phyloP scores from a whole-genome alignment of 495 filamentous ascomycete genomes.

The Diplogelasinospora grovesii region DNA sequence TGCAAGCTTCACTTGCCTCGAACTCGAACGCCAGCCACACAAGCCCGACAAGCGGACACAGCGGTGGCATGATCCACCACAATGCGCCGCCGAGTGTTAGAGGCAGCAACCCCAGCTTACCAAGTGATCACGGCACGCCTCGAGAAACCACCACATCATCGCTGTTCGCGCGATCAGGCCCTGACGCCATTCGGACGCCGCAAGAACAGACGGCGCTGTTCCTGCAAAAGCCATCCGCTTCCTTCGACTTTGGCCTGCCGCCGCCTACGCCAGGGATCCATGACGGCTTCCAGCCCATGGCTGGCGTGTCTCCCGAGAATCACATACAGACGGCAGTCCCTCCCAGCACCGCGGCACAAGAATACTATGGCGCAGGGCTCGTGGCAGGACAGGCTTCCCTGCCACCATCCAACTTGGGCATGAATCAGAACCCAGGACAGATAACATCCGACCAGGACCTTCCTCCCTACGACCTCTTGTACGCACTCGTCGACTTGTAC shows the following conservation, averaged over 20 bases:
- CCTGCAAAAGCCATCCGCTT: slow-evolving; percentile 51
- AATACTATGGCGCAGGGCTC: slow-evolving; percentile 37
- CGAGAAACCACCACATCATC: slow-evolving; percentile 32
- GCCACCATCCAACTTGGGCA: slow-evolving; percentile 38
- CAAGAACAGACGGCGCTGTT: slow-evolving; percentile 58
- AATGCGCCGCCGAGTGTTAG: slow-evolving; percentile 44
- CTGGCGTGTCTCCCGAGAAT: slow-evolving; percentile 30
- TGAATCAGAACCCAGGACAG: slow-evolving; percentile 29
- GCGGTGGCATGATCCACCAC: slow-evolving; percentile 23
- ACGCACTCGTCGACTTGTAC: slow-evolving; percentile 75
- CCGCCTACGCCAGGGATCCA: slow-evolving; percentile 23
- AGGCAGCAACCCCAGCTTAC: slow-evolving; percentile 36
- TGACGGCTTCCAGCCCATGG: slow-evolving; percentile 27
- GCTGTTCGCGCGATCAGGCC: slow-evolving; percentile 25
- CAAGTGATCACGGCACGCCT: slow-evolving; percentile 43
- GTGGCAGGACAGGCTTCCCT: slow-evolving; percentile 26
- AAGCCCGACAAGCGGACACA: slow-evolving; percentile 31
- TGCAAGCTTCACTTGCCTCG: slow-evolving; percentile 28
- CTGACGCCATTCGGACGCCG: slow-evolving; percentile 42
- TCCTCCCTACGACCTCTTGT: slow-evolving; percentile 78
- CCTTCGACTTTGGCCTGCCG: slow-evolving; percentile 30
- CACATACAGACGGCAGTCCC: slow-evolving; percentile 24
- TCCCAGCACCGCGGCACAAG: slow-evolving; percentile 27
- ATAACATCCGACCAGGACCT: slow-evolving; percentile 61
- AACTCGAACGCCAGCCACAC: no score